Evolutionary conservation across 352 stramenopile genomes (phyloP), one percentile per base, ranked within the genome.

Genomic region (Pythium aristosporum): DNA sequence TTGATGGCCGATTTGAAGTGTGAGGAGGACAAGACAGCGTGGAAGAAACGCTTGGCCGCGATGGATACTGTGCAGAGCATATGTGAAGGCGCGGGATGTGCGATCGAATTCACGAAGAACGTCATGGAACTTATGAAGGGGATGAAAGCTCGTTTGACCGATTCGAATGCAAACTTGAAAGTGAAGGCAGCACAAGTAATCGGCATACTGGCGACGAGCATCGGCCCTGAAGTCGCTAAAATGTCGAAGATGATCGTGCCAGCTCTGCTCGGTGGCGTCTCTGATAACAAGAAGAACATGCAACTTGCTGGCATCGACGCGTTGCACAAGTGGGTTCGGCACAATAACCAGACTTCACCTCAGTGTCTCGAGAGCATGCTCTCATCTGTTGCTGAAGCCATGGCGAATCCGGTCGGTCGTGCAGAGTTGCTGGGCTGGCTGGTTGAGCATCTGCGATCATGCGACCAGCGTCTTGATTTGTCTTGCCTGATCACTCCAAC

Each of bases 271-370:
- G 68, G 75, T 28, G 86, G 88, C 12, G 85, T 94, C 34, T 74
- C 75, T 4, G 88, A 96, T 68, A 96, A 96, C 73, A 96, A 96
- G 68, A 96, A 96, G 65, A 80, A 78, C 18, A 94, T 96, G 88
- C 86, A 94, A 68, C 48, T 72, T 21, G 88, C 86, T 21, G 80
- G 82, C 3, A 63, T 96, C 11, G 85, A 95, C 42, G 77, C 86
- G 25, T 66, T 96, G 30, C 77, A 94, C 59, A 91, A 88, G 58
- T 96, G 88, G 88, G 86, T 96, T 28, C 75, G 72, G 13, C 88
- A 96, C 71, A 86, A 81, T 56, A 77, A 87, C 39, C 58, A 82
- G 30, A 92, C 88, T 3, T 90, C 77, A 0, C 49, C 65, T 8
- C 42, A 50, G 5, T 95, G 88, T 58, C 68, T 96, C 21, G 86